Conservation (phyloP, 495 filamentous ascomycete species). For the Penicillium egyptiacum region DNA sequence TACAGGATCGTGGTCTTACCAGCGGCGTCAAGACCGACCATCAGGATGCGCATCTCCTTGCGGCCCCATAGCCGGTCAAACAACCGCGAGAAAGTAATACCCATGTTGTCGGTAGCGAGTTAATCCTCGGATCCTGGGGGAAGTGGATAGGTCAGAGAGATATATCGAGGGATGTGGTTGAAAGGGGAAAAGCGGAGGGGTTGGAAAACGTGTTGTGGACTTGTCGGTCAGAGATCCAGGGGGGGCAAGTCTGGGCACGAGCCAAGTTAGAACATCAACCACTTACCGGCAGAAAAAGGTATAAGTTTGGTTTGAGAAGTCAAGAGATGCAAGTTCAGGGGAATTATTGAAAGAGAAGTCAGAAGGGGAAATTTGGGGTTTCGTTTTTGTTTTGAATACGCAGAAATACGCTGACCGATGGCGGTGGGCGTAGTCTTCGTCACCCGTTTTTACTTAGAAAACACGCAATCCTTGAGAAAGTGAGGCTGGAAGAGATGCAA, state of each 20-base stretch:
- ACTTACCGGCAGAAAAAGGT: constrained; percentile 19
- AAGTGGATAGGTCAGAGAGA: constrained; percentile 16
- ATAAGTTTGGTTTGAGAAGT: constrained; percentile 14
- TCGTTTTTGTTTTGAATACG: constrained; percentile 27
- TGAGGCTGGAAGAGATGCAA: neutral
- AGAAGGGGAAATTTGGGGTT: constrained; percentile 14
- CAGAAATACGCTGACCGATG: constrained; percentile 24
- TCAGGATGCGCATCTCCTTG: constrained; percentile 99
- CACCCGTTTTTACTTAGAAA: constrained; percentile 4
- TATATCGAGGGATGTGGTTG: constrained; percentile 23
- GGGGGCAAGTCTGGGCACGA: constrained; percentile 17
- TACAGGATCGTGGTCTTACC: constrained; percentile 99
- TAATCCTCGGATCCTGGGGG: constrained; percentile 26
- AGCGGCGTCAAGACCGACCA: constrained; percentile 98
- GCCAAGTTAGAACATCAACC: constrained; percentile 3
- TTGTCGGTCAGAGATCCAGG: constrained; percentile 26
- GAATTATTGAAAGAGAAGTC: constrained; percentile 19
- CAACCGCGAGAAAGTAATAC: constrained; percentile 89
- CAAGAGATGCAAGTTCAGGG: constrained; percentile 7
- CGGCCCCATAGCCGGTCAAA: constrained; percentile 95
- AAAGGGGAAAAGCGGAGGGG: constrained; percentile 18
- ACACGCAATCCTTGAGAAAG: constrained; percentile 3
- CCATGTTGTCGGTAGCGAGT: constrained; percentile 68
- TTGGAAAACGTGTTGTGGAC: constrained; percentile 36
- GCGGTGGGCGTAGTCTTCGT: constrained; percentile 24